These are phyloP conservation scores for Neurospora cerealis DNA, from an alignment of 495 filamentous ascomycete species.

Conservation along the genomic window DNA sequence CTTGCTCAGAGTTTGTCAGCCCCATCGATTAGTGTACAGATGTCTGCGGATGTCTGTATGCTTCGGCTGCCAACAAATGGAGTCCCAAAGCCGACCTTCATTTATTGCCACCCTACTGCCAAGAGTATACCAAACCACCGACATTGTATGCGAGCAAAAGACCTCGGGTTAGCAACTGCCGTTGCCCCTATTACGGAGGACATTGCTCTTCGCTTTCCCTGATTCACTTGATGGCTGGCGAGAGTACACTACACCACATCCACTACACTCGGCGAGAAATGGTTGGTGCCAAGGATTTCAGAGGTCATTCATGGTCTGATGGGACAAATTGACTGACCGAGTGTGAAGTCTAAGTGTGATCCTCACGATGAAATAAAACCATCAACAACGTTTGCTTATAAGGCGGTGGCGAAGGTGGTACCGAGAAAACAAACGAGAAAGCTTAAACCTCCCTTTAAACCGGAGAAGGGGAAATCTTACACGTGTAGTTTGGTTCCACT, in stretches of 20 bases:
- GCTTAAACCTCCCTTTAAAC: background rate
- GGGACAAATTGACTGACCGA: background rate
- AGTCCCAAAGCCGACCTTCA: background rate
- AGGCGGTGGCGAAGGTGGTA: background rate
- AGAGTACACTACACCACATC: background rate
- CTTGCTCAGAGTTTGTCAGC: background rate
- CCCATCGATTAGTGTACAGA: background rate
- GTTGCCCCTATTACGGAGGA: background rate
- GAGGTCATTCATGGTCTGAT: background rate
- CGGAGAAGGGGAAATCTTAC: background rate
- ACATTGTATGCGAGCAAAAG: background rate
- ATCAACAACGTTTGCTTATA: background rate
- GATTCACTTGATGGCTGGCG: background rate
- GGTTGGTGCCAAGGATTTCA: background rate
- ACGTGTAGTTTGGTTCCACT: background rate
- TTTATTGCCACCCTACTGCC: background rate
- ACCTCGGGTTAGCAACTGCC: background rate
- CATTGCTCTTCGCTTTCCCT: background rate
- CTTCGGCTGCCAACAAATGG: background rate
- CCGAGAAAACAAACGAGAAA: background rate
- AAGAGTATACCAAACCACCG: background rate
- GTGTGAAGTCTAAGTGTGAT: background rate
- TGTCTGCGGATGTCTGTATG: background rate
- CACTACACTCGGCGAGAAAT: background rate
- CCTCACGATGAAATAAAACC: background rate